Base-by-base conservation (phyloP, 1,284 basidiomycete species). In the Porodaedalea pini region DNA sequence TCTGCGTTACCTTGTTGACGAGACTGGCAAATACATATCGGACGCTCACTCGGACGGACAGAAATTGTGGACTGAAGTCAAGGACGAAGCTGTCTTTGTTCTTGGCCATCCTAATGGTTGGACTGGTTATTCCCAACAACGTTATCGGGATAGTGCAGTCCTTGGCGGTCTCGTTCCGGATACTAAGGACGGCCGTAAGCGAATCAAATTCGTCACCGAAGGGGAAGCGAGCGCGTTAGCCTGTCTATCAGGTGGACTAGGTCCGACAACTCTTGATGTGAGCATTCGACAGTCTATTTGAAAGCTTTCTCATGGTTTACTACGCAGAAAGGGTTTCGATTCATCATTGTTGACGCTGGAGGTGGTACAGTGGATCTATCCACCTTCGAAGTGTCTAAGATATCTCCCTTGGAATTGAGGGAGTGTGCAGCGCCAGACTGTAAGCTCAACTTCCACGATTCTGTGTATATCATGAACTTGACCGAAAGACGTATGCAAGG, bases 351-450 rank as follows among this genome's bases (percentile, higher is more conserved):
- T 15, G 88, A 90, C 67, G 88, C 88, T 2, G 87, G 88, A 58
- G 88, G 88, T 56, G 88, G 87, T 32, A 90, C 87, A 0, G 75
- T 90, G 43, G 87, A 90, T 67, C 86, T 90, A 64, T 86, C 83
- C 61, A 84, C 86, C 2, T 90, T 89, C 63, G 84, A 80, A 0
- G 85, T 90, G 51, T 80, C 80, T 10, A 78, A 76, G 52, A 81
- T 83, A 8, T 68, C 75, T n/a, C 88, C 88, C 1, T 78, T 90
- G 17, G 79, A 85, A 8, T 87, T 90, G 62, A 85, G 90, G 68
- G 87, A 90, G 69, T 82, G 88, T 62, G 86, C 87, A 1, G 86
- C 86, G 29, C 84, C 88, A n/a, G 86, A 89, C 67, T 90, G 88
- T 87, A 63, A 60, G 82, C 69, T 7, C 13, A n/a, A n/a, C n/a